Evolutionary conservation across 1,284 basidiomycete genomes (phyloP).

Genomic region (Rhodotorula mucilaginosa): DNA sequence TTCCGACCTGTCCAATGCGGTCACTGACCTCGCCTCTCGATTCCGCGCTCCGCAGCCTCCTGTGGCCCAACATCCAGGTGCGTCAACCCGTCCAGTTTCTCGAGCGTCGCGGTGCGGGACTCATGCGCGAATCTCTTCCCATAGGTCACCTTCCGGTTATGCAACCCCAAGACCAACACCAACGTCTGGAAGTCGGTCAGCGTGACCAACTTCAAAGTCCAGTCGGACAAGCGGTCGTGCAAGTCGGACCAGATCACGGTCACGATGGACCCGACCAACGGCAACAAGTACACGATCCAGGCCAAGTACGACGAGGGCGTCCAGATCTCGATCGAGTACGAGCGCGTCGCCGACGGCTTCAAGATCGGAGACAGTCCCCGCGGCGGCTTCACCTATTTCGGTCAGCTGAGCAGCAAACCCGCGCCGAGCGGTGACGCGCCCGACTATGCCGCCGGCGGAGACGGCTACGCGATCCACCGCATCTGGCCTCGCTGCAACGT

Average conservation of each 20-base stretch:
- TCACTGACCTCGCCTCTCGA: no score
- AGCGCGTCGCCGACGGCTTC: slow-evolving; percentile 76
- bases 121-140: no score
- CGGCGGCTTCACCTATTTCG: slow-evolving; percentile 90
- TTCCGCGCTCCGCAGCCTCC: slow-evolving; percentile 62
- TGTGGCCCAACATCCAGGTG: slow-evolving; percentile 64
- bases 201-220: slow-evolving; percentile 73
- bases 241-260: slow-evolving; percentile 84
- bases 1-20: background rate
- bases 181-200: slow-evolving; percentile 86
- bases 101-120: background rate
- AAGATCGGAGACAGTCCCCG: slow-evolving; percentile 84
- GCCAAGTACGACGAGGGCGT: slow-evolving; percentile 78
- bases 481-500: slow-evolving; percentile 77
- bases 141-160: slow-evolving; percentile 81
- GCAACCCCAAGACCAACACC: slow-evolving; percentile 67
- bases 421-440: slow-evolving; percentile 57
- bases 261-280: slow-evolving; percentile 59
- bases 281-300: slow-evolving; percentile 71
- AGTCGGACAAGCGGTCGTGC: slow-evolving; percentile 72
- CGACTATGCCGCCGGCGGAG: slow-evolving; percentile 48
- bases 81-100: background rate
- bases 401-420: slow-evolving; percentile 56
- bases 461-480: slow-evolving; percentile 85
- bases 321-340: slow-evolving; percentile 73